Evolutionary conservation across 2,329 filamentous ascomycete species (phyloP).

Genomic region (Fusarium stilboides): DNA sequence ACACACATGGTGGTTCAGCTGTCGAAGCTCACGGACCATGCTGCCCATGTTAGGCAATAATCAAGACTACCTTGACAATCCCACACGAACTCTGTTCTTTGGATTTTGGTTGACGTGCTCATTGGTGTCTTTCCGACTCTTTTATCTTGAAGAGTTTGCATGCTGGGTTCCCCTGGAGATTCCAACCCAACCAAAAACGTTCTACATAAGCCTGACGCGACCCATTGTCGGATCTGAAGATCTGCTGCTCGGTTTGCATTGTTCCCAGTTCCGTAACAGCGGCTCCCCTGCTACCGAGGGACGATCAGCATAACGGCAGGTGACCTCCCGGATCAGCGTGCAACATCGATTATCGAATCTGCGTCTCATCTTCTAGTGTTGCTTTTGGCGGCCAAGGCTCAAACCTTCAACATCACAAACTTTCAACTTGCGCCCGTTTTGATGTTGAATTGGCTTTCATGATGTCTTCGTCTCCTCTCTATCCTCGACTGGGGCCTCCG

Average conservation of each 20-base stretch:
- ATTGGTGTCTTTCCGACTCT: not conserved
- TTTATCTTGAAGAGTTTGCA: constrained; percentile 11
- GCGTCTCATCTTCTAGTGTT: not conserved
- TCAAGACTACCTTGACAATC: not conserved
- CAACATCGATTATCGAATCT: constrained; percentile 6
- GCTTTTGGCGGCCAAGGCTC: not conserved
- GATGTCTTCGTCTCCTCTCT: constrained; percentile 28
- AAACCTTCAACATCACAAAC: not conserved
- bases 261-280: constrained; percentile 1
- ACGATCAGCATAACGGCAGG: constrained; percentile 25
- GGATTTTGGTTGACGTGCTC: not conserved
- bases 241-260: not conserved
- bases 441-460: not conserved
- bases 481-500: constrained; percentile 32
- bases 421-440: not conserved
- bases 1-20: constrained; percentile 36
- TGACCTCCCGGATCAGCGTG: constrained; percentile 22
- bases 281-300: constrained; percentile 9
- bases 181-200: not conserved
- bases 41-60: constrained; percentile 8
- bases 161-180: constrained; percentile 10
- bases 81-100: constrained; percentile 26
- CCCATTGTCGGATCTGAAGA: constrained; percentile 7
- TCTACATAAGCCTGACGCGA: constrained; percentile 26
- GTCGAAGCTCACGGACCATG: constrained; percentile 13